A percentile compares a stretch with the other conserved stretches of the same genome.
Evolutionary conservation across 768 basidiomycete genomes (phyloP).

Genomic region (Russula earlei): DNA sequence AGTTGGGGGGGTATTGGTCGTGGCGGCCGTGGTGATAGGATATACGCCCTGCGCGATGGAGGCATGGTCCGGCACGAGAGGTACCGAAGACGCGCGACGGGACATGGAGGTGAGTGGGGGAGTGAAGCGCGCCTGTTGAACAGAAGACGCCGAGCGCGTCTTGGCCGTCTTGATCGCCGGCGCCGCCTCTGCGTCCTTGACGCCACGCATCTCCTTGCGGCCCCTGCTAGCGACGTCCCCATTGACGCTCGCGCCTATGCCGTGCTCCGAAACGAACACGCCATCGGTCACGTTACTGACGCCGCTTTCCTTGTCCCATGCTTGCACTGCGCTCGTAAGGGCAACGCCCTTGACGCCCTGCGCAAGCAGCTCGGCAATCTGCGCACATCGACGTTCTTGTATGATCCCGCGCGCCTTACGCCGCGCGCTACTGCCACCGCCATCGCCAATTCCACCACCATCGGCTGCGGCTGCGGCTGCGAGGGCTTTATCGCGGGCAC

Average conservation of each 20-base stretch:
- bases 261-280: constrained; percentile 11
- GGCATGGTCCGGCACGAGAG: constrained; percentile 2
- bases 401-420: constrained; percentile 35
- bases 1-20: not conserved
- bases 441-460: not conserved
- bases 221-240: not conserved
- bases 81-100: constrained; percentile 49
- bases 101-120: constrained; percentile 56
- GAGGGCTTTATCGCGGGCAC: constrained; percentile 25
- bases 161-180: not conserved
- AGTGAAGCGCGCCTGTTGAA: constrained; percentile 28
- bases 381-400: constrained; percentile 47
- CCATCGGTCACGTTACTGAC: constrained; percentile 24
- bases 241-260: not conserved
- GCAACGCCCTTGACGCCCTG: constrained; percentile 58
- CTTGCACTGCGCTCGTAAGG: constrained; percentile 51
- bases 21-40: not conserved
- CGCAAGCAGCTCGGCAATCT: constrained; percentile 58
- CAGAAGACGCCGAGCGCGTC: constrained; percentile 16
- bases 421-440: not conserved
- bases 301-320: constrained; percentile 39
- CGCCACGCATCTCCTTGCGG: constrained; percentile 1
- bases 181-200: not conserved
- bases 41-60: not conserved
- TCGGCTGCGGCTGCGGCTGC: not conserved